These are phyloP conservation scores for Magnaporthiopsis poae DNA, from an alignment of 2,329 filamentous ascomycete species.

Conservation along the genomic window DNA sequence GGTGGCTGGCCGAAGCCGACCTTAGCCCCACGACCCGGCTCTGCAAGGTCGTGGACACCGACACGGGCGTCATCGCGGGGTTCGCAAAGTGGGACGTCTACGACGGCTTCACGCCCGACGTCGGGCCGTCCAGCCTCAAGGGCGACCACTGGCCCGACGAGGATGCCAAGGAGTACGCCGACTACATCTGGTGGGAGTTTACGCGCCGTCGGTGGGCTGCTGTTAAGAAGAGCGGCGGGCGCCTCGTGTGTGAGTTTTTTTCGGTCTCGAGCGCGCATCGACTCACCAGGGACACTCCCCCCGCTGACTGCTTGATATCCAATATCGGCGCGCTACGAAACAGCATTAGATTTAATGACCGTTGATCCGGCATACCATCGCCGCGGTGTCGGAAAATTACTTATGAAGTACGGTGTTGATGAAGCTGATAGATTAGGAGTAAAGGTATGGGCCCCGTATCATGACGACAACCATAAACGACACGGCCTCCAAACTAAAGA, in stretches of 20 bases:
- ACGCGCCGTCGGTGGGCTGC: constrained; percentile 4
- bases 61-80: not conserved
- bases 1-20: not conserved
- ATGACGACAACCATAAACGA: too few species aligned
- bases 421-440: constrained; percentile 3
- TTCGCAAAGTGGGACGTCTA: constrained; percentile 7
- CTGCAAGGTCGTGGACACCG: constrained; percentile 3
- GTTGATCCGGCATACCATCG: not conserved
- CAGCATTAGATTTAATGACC: constrained; percentile 2
- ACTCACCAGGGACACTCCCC: too few species aligned
- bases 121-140: not conserved
- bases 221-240: not conserved
- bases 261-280: not conserved
- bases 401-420: constrained; percentile 5
- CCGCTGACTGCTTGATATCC: not conserved
- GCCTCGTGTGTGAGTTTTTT: constrained; percentile 1
- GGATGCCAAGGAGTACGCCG: not conserved
- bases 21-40: not conserved
- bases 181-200: constrained; percentile 7
- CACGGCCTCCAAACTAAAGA: too few species aligned
- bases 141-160: constrained; percentile 3
- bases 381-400: not conserved
- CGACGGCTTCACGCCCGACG: not conserved
- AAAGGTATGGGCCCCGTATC: not conserved
- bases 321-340: not conserved